These are phyloP conservation scores for Vitis rupestris DNA, from an alignment of 164 flowering plant species.

Conservation along the genomic window DNA sequence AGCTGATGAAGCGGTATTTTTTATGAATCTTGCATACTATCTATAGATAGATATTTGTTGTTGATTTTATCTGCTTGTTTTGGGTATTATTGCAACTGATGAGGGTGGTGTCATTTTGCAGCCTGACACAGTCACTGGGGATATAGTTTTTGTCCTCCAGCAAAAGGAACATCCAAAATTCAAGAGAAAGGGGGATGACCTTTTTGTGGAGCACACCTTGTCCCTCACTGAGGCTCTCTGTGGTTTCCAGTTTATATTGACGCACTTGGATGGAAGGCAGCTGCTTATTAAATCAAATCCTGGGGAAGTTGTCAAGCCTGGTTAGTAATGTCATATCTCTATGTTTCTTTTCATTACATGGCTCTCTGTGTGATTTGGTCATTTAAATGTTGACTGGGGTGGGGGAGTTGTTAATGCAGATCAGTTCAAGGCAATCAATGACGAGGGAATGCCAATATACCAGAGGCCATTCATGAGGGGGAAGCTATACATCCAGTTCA, in stretches of 20 bases:
- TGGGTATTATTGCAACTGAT: not conserved
- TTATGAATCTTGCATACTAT: not conserved
- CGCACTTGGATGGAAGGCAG: conserved; percentile 80
- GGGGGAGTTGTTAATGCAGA: conserved; percentile 28
- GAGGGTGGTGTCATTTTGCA: conserved; percentile 26
- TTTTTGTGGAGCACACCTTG: conserved; percentile 69
- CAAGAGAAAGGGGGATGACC: conserved; percentile 84
- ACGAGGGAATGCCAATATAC: conserved; percentile 94
- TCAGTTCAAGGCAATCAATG: conserved; percentile 77
- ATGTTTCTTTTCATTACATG: too few species aligned
- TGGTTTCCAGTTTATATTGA: conserved; percentile 71
- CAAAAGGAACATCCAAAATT: conserved; percentile 88
- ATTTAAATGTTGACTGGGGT: too few species aligned
- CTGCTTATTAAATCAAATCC: conserved; percentile 79
- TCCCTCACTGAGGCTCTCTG: conserved; percentile 80
- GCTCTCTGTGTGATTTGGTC: too few species aligned
- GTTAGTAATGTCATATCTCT: conserved; percentile 27
- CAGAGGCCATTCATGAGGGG: conserved; percentile 90
- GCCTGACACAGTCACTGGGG: conserved; percentile 90
- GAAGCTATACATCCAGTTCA: conserved; percentile 85
- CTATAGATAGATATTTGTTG: too few species aligned
- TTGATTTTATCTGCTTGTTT: not conserved
- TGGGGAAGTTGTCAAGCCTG: conserved; percentile 89
- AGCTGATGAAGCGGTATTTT: conserved; percentile 83
- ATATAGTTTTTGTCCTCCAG: conserved; percentile 78